A percentile compares a stretch with the other conserved stretches of the same genome.
These are phyloP conservation scores for Purshia tridentata DNA, from an alignment of 306 rosid species.

Conservation along the genomic window DNA sequence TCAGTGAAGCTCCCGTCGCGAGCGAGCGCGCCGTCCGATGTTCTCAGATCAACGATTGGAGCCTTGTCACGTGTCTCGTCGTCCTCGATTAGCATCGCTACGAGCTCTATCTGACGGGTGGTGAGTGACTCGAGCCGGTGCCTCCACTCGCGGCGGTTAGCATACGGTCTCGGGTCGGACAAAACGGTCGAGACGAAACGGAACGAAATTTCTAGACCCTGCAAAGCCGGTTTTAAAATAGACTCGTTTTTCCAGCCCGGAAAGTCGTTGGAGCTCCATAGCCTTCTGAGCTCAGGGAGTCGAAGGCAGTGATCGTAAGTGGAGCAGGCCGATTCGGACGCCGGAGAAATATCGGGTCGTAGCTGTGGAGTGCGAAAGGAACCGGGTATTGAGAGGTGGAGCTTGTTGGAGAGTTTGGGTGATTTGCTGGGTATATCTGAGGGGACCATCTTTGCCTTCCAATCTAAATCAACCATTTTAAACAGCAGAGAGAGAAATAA, in stretches of 20 bases:
- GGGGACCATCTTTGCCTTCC: conserved; percentile 62
- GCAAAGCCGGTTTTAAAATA: conserved; percentile 65
- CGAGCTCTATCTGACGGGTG: conserved; percentile 49
- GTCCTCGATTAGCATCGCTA: conserved; percentile 65
- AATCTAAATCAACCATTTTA: conserved; percentile 70
- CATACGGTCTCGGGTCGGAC: conserved; percentile 71
- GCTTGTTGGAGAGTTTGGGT: conserved; percentile 51
- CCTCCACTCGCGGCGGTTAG: conserved; percentile 70
- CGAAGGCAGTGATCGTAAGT: conserved; percentile 74
- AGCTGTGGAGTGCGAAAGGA: conserved; percentile 31
- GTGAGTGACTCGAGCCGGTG: conserved; percentile 62
- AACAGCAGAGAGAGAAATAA: background rate
- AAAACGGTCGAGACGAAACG: conserved; percentile 58
- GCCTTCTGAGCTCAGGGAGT: conserved; percentile 56
- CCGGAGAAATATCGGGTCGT: conserved; percentile 46
- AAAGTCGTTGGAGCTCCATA: conserved; percentile 59
- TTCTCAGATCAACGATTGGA: conserved; percentile 51
- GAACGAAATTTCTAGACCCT: conserved; percentile 77
- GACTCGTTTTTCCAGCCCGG: conserved; percentile 74
- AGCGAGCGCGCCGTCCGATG: conserved; percentile 33
- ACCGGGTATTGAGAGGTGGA: conserved; percentile 35
- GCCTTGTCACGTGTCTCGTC: conserved; percentile 54
- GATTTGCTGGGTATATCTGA: conserved; percentile 54
- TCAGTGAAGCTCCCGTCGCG: conserved; percentile 51
- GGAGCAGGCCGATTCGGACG: conserved; percentile 51